Percentiles rank a stretch among this genome's conserved stretches.
Evolutionary conservation across 768 basidiomycete species (phyloP).

Genomic region (Auricularia sp.): DNA sequence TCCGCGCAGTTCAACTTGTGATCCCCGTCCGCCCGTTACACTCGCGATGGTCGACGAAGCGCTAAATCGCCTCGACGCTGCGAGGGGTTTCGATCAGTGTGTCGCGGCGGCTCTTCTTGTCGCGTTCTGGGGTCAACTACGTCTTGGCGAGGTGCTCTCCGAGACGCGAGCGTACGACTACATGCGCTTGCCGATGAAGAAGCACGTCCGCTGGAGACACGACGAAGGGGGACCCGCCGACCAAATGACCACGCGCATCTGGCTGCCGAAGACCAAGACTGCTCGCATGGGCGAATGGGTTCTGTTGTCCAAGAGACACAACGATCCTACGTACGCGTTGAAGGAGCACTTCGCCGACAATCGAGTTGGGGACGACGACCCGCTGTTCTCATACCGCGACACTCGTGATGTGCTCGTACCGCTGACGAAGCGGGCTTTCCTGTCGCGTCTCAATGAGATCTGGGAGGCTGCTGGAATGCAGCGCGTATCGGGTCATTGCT

Average conservation of each 20-base stretch:
- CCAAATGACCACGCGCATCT: not conserved
- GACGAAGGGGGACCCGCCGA: not conserved
- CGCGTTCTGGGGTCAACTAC: slow-evolving; percentile 32
- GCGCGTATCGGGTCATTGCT: not conserved
- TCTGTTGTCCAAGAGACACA: not conserved
- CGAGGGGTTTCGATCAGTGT: slow-evolving; percentile 29
- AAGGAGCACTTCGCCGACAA: slow-evolving; percentile 19
- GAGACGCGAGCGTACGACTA: not conserved
- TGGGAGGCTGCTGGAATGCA: not conserved
- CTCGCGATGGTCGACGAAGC: slow-evolving; percentile 20
- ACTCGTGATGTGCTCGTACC: not conserved
- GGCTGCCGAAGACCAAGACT: not conserved
- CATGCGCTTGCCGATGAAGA: not conserved
- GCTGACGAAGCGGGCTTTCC: not conserved
- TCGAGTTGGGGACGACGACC: slow-evolving; percentile 19
- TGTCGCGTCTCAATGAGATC: not conserved
- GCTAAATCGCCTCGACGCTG: slow-evolving; percentile 16
- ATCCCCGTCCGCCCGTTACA: slow-evolving; percentile 23
- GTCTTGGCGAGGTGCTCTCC: slow-evolving; percentile 24
- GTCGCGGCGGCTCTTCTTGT: slow-evolving; percentile 23
- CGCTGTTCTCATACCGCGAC: slow-evolving; percentile 29
- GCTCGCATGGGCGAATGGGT: not conserved
- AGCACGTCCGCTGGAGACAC: not conserved
- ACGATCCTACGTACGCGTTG: slow-evolving; percentile 18
- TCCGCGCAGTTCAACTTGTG: not conserved